These are phyloP conservation scores for Plasmodium sp. DNA, from an alignment of 169 alveolate genomes.

Conservation along the genomic window DNA sequence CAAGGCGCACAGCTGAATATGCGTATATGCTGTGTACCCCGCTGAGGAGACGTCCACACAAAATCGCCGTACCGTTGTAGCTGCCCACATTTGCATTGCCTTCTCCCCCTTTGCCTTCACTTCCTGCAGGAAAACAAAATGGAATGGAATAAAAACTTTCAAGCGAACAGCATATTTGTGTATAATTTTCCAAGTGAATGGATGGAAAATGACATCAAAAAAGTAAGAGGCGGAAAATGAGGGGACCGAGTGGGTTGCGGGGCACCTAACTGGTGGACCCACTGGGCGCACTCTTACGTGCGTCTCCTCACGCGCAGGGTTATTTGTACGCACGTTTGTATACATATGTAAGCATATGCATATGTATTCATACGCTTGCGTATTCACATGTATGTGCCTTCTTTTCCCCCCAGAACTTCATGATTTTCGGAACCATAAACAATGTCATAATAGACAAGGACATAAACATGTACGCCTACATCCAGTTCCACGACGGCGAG, in stretches of 20 bases:
- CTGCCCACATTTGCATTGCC: not conserved
- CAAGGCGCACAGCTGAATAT: not conserved
- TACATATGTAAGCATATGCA: not conserved
- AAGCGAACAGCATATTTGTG: slow-evolving; percentile 55
- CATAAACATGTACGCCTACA: slow-evolving; percentile 93
- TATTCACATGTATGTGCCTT: no score
- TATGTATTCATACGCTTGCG: no score
- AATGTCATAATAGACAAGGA: slow-evolving; percentile 57
- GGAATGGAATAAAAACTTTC: slow-evolving; percentile 62
- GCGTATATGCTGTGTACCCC: not conserved
- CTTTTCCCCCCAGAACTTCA: not conserved
- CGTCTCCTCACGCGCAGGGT: not conserved
- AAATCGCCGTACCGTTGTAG: not conserved
- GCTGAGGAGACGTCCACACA: not conserved
- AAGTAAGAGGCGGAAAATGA: slow-evolving; percentile 13
- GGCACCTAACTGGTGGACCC: not conserved
- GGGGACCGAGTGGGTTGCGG: not conserved
- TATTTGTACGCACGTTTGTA: not conserved
- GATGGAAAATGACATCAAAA: slow-evolving; percentile 60
- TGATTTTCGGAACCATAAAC: slow-evolving; percentile 63
- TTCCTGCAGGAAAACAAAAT: slow-evolving; percentile 16
- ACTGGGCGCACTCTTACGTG: not conserved
- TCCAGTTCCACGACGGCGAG: slow-evolving; percentile 87
- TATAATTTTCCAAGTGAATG: slow-evolving; percentile 69
- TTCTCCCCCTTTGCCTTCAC: not conserved